These are phyloP conservation scores for Moniliella sp. DNA, from an alignment of 1,284 basidiomycete species.

Conservation along the genomic window DNA sequence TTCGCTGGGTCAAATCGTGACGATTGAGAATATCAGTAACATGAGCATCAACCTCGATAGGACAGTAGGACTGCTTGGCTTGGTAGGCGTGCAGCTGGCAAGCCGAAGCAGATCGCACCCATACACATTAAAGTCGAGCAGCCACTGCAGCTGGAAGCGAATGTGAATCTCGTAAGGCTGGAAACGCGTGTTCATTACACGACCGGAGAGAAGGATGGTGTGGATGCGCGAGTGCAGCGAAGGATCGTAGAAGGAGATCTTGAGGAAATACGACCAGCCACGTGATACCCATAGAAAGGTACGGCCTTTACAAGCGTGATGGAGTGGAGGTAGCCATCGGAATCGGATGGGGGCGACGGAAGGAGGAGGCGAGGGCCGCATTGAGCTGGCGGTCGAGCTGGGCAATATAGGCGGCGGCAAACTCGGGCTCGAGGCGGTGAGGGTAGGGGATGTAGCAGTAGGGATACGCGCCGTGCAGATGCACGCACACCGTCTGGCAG, in stretches of 20 bases:
- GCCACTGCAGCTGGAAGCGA: slow-evolving; percentile 68
- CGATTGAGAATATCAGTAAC: slow-evolving; percentile 71
- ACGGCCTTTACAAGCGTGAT: slow-evolving; percentile 77
- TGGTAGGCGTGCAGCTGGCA: slow-evolving; percentile 40
- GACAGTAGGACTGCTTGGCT: slow-evolving; percentile 49
- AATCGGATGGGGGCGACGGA: slow-evolving; percentile 9
- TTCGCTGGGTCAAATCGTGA: slow-evolving; percentile 45
- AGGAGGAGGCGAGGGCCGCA: slow-evolving; percentile 14
- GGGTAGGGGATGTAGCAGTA: slow-evolving; percentile 41
- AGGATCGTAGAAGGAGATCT: slow-evolving; percentile 52
- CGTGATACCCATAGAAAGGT: slow-evolving; percentile 83
- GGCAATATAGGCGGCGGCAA: slow-evolving; percentile 50
- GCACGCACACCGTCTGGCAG: slow-evolving; percentile 59
- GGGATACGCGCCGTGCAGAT: slow-evolving; percentile 53
- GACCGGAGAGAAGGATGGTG: slow-evolving; percentile 18
- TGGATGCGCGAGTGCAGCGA: slow-evolving; percentile 15
- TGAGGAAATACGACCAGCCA: slow-evolving; percentile 71
- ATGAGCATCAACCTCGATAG: slow-evolving; percentile 62
- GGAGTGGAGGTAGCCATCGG: slow-evolving; percentile 17
- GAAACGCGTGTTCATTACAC: slow-evolving; percentile 45
- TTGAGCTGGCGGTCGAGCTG: slow-evolving; percentile 53
- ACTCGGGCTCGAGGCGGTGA: slow-evolving; percentile 30
- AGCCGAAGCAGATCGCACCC: slow-evolving; percentile 73
- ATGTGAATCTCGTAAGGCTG: slow-evolving; percentile 55
- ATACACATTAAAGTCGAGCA: slow-evolving; percentile 83